phyloP scores from a whole-genome alignment of 345 rosid species.

The Eucalyptus polyanthemos region DNA sequence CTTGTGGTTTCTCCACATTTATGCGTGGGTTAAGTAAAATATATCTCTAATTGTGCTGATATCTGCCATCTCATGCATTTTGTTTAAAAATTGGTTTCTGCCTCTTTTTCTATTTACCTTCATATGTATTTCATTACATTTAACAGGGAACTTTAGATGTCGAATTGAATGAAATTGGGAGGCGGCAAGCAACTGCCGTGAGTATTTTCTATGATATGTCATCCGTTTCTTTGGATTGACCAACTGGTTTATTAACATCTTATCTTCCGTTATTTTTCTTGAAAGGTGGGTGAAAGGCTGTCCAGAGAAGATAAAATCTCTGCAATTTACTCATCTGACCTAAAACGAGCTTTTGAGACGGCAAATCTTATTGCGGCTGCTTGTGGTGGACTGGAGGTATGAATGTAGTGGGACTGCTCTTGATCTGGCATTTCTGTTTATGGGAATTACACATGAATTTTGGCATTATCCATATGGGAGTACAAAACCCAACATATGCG shows the following conservation, averaged over 20 bases:
- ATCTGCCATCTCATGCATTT: not conserved
- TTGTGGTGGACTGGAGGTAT: slow-evolving; percentile 58
- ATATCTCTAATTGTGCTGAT: not conserved
- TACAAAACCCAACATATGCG: not conserved
- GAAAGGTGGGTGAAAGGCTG: slow-evolving; percentile 60
- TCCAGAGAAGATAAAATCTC: slow-evolving; percentile 51
- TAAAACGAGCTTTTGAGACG: slow-evolving; percentile 74
- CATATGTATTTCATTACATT: not conserved
- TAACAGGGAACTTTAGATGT: slow-evolving; percentile 79
- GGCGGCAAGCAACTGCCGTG: slow-evolving; percentile 60
- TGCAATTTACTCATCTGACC: slow-evolving; percentile 67
- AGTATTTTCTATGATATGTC: not conserved
- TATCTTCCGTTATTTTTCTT: not conserved
- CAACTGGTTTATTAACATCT: not conserved
- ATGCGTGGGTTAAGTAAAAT: too few relatives aligned
- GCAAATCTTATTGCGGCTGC: slow-evolving; percentile 59
- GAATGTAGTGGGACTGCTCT: not conserved
- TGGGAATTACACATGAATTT: not conserved
- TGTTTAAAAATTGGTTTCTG: not conserved
- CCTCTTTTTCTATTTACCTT: not conserved
- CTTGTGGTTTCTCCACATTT: too few relatives aligned
- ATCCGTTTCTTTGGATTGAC: not conserved
- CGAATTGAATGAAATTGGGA: slow-evolving; percentile 71
- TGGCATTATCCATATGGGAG: not conserved
- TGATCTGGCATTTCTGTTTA: not conserved